Base-by-base conservation (phyloP, 2,329 filamentous ascomycete species). In the Cyclaneusma minus region DNA sequence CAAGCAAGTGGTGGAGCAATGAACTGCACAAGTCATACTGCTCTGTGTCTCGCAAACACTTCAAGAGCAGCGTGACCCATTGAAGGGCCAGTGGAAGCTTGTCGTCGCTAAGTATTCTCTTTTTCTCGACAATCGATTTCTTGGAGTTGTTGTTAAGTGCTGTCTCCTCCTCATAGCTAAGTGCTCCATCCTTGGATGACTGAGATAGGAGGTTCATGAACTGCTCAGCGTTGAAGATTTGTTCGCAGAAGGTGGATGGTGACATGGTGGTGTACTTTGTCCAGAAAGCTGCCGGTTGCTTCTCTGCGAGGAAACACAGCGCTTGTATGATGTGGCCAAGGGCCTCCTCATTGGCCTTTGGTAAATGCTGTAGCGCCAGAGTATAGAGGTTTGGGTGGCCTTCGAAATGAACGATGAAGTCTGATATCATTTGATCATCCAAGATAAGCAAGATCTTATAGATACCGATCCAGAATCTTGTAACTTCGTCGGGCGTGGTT, bases 281-380 rank as follows among this genome's bases (percentile, higher is more conserved):
- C 87, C 87, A 94, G 40, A 94, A 89, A 22, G 80, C 78, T 29
- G 66, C 67, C 0, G 83, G 66, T 0, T 81, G 77, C 40, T 80
- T 84, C 36, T 74, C 66, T 27, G 94, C 58, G 10, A 94, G 62
- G 8, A 59, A 60, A 22, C 68, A 69, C 33, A 93, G 65, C 2
- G 75, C 71, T 29, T 72, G 68, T 23, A 92, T 61, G 10, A 89
- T 59, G 31, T 74, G 64, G 8, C 72, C 60, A 31, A 92, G 59
- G 13, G 79, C 68, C 3, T 58, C 55, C 29, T 64, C 62, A 21
- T 55, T 52, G 29, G 62, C 60, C 22, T 34, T 43, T 10, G 55
- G 49, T 16, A 72, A 57, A 35, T 75, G 69, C 9, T 60, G 58
- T 37, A 63, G 64, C 41, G 62, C 62, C 41, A 64, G 62, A 42